Percentiles rank a stretch among this genome's conserved stretches.
Evolutionary conservation across 208 protist genomes (phyloP).

Genomic region (Wallacemonas sp.): DNA sequence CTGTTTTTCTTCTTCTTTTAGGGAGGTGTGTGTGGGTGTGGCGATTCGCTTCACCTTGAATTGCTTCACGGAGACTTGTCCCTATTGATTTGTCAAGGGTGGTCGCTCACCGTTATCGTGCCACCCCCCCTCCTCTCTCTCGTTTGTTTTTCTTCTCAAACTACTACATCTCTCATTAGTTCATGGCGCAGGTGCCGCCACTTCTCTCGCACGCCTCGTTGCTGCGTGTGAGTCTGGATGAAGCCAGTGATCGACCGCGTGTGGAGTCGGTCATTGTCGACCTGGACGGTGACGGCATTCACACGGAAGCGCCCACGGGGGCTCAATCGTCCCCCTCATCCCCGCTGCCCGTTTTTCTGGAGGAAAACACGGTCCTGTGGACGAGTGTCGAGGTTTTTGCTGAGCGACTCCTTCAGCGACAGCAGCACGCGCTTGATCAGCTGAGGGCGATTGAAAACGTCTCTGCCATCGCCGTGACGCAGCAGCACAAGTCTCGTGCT

Average conservation of each 20-base stretch:
- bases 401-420: not conserved
- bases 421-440: not conserved
- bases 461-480: not conserved
- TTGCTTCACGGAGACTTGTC: not conserved
- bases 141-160: not conserved
- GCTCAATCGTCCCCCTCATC: not conserved
- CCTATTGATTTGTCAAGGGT: no score
- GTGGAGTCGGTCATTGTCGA: not conserved
- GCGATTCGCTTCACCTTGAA: no score
- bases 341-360: not conserved
- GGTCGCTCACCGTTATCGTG: no score
- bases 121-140: no score
- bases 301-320: not conserved
- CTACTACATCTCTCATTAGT: no score
- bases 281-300: not conserved
- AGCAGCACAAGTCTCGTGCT: not conserved
- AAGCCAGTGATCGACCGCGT: not conserved
- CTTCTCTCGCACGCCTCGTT: not conserved
- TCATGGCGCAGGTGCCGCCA: not conserved
- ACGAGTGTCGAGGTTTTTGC: not conserved
- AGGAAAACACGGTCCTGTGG: not conserved
- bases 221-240: slow-evolving; percentile 3
- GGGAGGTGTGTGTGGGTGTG: no score
- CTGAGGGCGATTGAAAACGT: not conserved
- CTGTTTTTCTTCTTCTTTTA: not conserved